Conservation (phyloP, 75 land plant species). For the Pinus albicaulis region DNA sequence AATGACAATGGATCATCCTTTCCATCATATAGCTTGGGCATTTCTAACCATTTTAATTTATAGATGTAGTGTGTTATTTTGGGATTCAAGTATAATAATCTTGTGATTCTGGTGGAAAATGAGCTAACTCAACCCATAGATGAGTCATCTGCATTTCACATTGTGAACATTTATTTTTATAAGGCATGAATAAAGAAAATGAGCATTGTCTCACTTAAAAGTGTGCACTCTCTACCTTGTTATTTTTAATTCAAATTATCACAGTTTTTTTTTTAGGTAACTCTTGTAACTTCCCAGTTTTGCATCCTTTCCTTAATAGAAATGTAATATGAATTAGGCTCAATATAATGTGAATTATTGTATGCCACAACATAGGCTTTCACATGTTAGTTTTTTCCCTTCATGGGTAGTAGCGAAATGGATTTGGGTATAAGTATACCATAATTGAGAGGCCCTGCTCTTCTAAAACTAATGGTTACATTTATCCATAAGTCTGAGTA, state of each 20-base stretch:
- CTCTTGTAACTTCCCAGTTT: no score
- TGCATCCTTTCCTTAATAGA: no score
- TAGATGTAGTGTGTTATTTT: neutral
- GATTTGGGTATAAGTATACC: no score
- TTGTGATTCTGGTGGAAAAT: neutral
- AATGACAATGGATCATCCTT: neutral
- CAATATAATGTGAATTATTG: no score
- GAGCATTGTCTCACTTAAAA: neutral
- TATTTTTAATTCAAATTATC: neutral
- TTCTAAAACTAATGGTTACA: no score
- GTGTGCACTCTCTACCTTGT: neutral
- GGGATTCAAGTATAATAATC: neutral
- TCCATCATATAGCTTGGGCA: neutral
- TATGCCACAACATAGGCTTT: no score
- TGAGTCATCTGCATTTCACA: neutral
- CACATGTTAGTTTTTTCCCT: no score
- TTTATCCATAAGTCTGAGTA: no score
- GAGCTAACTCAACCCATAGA: neutral
- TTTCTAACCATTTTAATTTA: constrained; percentile 5
- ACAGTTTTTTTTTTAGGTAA: no score
- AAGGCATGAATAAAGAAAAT: neutral
- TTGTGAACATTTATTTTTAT: neutral
- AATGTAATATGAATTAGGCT: no score
- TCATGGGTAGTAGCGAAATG: no score
- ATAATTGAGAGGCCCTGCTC: no score